Base-by-base conservation (phyloP, 306 rosid species). In the Amphicarpaea edgeworthii region DNA sequence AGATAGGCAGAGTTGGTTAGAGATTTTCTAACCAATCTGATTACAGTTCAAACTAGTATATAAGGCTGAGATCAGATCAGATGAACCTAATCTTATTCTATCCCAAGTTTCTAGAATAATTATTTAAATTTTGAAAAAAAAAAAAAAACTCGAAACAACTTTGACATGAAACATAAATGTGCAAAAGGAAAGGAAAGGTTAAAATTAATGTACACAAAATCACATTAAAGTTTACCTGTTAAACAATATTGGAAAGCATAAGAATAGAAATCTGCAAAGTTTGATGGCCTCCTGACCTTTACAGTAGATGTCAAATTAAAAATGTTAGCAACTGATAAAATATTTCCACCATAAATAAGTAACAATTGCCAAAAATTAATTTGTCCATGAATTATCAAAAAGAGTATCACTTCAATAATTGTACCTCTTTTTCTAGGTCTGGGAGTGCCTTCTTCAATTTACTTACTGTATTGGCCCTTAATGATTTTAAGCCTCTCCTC, bases 371-470 rank as follows among this genome's bases (percentile, higher is more conserved):
- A 63, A 6, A 12, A 17, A 47, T 32, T n/a, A 46, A 72, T 55
- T 58, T 66, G 21, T 34, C 47, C 66, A 20, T 16, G 51, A 61
- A 63, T 77, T 3, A 67, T 59, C 32, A 45, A 10, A 41, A 82
- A 47, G 46, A 46, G 41, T 17, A 72, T 23, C 24, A 77, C 41
- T 20, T 62, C 42, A 57, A 66, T 51, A 40, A 83, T 38, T 62
- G 21, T 84, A 96, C 98, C 98, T 96, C 99, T 81, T 90, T 92
- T 87, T 92, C 99, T 62, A 96, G 83, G 76, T 96, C 98, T 24
- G 97, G 90, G 32, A 96, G 96, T 53, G 93, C 92, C 86, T 96
- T 96, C 88, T 86, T 96, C 82, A 96, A 81, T 87, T 89, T 92
- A 79, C 86, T 88, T 24, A 92, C 81, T 64, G 96, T 89, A 82